Conservation (phyloP, 2,329 filamentous ascomycete genomes). For the Diaporthe australafricana region DNA sequence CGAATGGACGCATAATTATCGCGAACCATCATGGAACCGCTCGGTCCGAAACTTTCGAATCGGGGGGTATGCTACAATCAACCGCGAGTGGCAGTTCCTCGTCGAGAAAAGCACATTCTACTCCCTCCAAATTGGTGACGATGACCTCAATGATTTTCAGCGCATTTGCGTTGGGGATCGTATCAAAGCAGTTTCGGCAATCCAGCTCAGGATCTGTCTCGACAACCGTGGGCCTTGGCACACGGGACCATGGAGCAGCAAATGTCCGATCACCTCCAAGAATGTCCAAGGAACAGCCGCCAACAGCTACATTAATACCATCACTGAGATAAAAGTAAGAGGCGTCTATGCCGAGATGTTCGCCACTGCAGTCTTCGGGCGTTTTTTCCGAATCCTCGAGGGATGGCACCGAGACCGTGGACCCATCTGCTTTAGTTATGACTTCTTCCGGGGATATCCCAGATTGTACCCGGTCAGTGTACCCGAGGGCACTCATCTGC, state of each 20-base stretch:
- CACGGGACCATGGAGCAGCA: no score
- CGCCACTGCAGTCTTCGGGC: not conserved
- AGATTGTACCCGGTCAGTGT: no score
- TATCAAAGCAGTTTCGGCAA: not conserved
- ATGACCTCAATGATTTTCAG: not conserved
- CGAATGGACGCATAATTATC: not conserved
- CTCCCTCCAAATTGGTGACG: not conserved
- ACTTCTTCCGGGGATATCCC: not conserved
- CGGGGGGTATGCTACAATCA: not conserved
- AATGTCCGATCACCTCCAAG: rapidly evolving
- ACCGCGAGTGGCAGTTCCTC: not conserved
- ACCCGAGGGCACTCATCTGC: not conserved
- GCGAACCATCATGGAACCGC: not conserved
- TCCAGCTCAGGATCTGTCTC: not conserved
- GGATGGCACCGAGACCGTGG: not conserved
- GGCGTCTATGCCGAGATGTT: not conserved
- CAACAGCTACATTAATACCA: no score
- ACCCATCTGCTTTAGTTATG: not conserved
- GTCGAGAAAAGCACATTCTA: not conserved
- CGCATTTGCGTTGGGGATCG: not conserved
- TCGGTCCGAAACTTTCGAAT: not conserved
- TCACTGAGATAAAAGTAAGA: rapidly evolving
- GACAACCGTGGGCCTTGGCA: no score
- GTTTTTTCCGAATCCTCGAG: not conserved
- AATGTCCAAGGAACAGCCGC: no score